These are phyloP conservation scores for Geotrichum klebahnii DNA, from an alignment of 1,139 yeast genomes.

Conservation along the genomic window DNA sequence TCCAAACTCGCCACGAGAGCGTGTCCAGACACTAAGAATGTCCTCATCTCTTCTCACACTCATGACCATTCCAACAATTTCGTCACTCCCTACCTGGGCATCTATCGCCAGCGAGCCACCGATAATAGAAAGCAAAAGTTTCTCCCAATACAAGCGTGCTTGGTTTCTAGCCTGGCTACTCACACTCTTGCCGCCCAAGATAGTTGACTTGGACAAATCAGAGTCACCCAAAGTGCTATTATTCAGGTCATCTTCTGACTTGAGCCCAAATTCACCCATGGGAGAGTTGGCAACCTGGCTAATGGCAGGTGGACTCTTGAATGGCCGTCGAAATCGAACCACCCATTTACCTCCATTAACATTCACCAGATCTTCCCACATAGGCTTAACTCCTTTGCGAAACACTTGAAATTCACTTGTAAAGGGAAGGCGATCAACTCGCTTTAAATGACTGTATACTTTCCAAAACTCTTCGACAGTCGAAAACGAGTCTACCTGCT, in stretches of 20 bases:
- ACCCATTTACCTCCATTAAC: slow-evolving; percentile 66
- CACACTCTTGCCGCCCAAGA: slow-evolving; percentile 17
- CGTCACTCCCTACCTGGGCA: slow-evolving; percentile 29
- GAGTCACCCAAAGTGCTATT: neutral
- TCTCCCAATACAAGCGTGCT: slow-evolving; percentile 38
- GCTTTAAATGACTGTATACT: slow-evolving; percentile 47
- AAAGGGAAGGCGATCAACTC: slow-evolving; percentile 47
- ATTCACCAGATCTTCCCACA: slow-evolving; percentile 69
- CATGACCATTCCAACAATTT: slow-evolving; percentile 39
- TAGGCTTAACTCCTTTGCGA: slow-evolving; percentile 61
- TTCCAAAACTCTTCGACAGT: slow-evolving; percentile 65
- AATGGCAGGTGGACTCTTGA: slow-evolving; percentile 23
- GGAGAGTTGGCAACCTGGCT: slow-evolving; percentile 9
- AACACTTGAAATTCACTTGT: slow-evolving; percentile 61
- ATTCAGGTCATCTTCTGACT: slow-evolving; percentile 6
- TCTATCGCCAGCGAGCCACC: slow-evolving; percentile 34
- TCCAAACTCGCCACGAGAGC: slow-evolving; percentile 25
- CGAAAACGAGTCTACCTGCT: slow-evolving; percentile 35
- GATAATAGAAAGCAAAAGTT: slow-evolving; percentile 35
- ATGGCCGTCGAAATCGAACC: slow-evolving; percentile 45
- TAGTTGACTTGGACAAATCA: slow-evolving; percentile 10
- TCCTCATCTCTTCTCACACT: slow-evolving; percentile 40
- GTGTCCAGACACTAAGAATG: slow-evolving; percentile 39
- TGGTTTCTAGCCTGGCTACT: slow-evolving; percentile 29
- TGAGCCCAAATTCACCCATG: slow-evolving; percentile 7